Evolutionary conservation across 2,329 filamentous ascomycete species (phyloP), one percentile per base, ranked within the genome.

Genomic region (Fusarium nodosum): DNA sequence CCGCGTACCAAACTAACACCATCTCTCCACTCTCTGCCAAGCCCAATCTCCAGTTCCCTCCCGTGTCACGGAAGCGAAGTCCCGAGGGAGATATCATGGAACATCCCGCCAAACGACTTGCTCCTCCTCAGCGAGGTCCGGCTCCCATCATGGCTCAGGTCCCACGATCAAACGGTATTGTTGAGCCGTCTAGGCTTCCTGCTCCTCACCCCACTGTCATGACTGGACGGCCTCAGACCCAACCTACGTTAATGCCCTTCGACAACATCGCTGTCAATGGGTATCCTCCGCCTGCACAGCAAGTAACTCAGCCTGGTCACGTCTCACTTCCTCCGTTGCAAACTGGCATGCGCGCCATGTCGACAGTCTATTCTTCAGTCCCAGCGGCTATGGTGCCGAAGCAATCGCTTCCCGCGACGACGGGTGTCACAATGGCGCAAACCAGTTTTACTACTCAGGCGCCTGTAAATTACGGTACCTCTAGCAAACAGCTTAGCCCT

Each of bases 131-230:
- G 33, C 64, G 68, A 68, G 60, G 66, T 31, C 58, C 64, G 41
- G 71, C 63, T 20, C 67, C 68, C 11, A 45, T 66, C 8, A 58
- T 71, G 39, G 53, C 68, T 22, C 60, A 59, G 1, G 61, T 61
- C 16, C 47, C 65, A 15, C 72, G 75, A 60, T 56, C 74, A 26
- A 72, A 57, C 55, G 64, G 62, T n/a, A 56, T 50, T 22, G 48
- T 65, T 7, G 76, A 80, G 16, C 45, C 74, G 0, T 66, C 71
- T 12, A 87, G 91, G 42, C 83, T 94, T 16, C 89, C 91, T 18
- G 85, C 91, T 5, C 92, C 92, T 26, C 91, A 90, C 65, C 84
- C 94, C n/a, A 87, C 89, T 11, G 82, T 92, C 44, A 86, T 90
- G 56, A 88, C 88, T 4, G 82, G 79, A 60, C 75, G 80, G 33